Base-by-base conservation (phyloP, 2,329 filamentous ascomycete genomes). In the Trichoderma koningii region DNA sequence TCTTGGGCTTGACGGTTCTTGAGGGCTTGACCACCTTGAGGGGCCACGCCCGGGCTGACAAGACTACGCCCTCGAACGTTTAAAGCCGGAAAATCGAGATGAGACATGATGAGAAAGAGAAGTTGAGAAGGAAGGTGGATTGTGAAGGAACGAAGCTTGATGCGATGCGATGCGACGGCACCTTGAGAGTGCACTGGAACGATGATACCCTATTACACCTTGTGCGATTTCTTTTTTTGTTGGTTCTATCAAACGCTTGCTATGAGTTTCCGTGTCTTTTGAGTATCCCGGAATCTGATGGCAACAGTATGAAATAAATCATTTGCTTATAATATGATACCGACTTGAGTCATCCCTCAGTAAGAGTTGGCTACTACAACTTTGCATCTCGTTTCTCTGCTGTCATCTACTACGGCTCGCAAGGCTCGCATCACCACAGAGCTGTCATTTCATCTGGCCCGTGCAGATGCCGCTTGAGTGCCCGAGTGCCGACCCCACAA, bases 1-100 rank as follows among this genome's bases (percentile, higher is more conserved):
- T 85, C 70, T 78, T 76, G 7, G 79, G 76, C 55, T 75, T 85
- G 7, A 75, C 80, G 38, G 76, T 79, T 44, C 71, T 85, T 62
- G 83, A 85, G 66, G 76, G 75, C 3, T 69, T 85, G 45, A 77
- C 79, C 63, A 76, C 76, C 41, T 73, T 81, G 51, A 77, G 74
- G 23, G 70, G 71, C 61, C 69, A 73, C 21, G 73, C 72, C 5
- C 72, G 71, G 15, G 75, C 75, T 17, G 72, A 68, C 38, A 69
- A 70, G 52, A 44, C 57, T 17, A 68, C 71, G 62, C 65, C 70
- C 34, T 41, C 61, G 12, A 63, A 48, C n/a, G 61, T 63, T 5
- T 63, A 50, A 50, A 38, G 10, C 34, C 7, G 34, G 12, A 19
- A 30, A 34, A 5, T 5, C 10, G 26, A 15, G 26, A 38, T 21